Percentiles rank a stretch among this genome's conserved stretches.
phyloP scores from a whole-genome alignment of 306 rosid species.

The Calophaca sinica region DNA sequence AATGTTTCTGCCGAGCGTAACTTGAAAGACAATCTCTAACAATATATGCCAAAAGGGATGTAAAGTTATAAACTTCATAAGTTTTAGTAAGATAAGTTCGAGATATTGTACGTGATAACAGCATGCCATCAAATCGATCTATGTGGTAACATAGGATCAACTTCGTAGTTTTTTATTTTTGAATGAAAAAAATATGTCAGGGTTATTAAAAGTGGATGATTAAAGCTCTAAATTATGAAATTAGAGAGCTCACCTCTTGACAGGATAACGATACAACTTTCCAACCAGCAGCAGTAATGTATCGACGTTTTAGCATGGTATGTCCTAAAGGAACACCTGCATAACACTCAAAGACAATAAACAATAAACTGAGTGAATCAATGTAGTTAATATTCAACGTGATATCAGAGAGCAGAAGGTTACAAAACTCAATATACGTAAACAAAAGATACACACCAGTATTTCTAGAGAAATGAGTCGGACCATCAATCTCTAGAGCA shows the following conservation, averaged over 20 bases:
- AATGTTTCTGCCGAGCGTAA: conserved; percentile 16
- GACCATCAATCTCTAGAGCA: conserved; percentile 97
- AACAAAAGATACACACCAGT: conserved; percentile 58
- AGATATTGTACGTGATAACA: background rate
- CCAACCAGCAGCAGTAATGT: conserved; percentile 87
- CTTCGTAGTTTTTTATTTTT: conserved; percentile 4
- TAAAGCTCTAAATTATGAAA: conserved; percentile 11
- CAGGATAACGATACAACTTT: conserved; percentile 69
- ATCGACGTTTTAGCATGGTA: conserved; percentile 81
- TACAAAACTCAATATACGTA: conserved; percentile 10
- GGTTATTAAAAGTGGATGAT: background rate
- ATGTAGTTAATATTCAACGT: conserved; percentile 20
- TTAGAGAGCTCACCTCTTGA: conserved; percentile 69
- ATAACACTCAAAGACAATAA: conserved; percentile 37
- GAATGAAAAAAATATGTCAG: background rate
- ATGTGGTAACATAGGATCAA: background rate
- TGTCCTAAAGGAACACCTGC: conserved; percentile 90
- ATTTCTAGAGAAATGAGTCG: conserved; percentile 97
- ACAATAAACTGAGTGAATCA: conserved; percentile 13
- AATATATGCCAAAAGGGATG: conserved; percentile 9
- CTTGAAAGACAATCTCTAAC: conserved; percentile 33
- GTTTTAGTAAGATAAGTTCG: background rate
- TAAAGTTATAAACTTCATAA: conserved; percentile 4
- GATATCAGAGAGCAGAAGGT: conserved; percentile 24
- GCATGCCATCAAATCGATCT: conserved; percentile 7